phyloP scores from a whole-genome alignment of 257 asterid species.

The Plectranthus barbatus region DNA sequence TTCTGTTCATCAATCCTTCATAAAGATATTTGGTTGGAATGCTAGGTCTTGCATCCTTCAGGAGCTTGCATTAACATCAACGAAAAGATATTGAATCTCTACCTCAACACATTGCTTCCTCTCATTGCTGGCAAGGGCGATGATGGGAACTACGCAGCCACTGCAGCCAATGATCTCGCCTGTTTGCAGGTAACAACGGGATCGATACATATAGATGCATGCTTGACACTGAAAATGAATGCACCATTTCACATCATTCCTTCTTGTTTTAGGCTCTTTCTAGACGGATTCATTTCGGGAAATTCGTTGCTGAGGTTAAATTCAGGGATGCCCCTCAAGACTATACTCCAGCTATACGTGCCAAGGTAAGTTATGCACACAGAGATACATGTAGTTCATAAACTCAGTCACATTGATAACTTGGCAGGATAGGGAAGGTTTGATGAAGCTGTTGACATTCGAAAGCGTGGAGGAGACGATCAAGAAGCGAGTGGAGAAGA shows the following conservation, averaged over 20 bases:
- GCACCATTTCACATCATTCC: neutral
- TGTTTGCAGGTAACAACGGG: slow-evolving; percentile 79
- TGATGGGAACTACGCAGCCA: slow-evolving; percentile 37
- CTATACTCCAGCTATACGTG: slow-evolving; percentile 57
- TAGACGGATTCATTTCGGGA: slow-evolving; percentile 80
- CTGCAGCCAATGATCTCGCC: slow-evolving; percentile 55
- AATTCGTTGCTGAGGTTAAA: slow-evolving; percentile 86
- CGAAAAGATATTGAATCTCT: slow-evolving; percentile 45
- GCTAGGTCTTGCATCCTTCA: slow-evolving; percentile 57
- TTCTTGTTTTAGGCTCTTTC: slow-evolving; percentile 52
- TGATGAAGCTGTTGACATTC: slow-evolving; percentile 69
- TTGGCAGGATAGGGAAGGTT: slow-evolving; percentile 63
- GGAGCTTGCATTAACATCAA: slow-evolving; percentile 62
- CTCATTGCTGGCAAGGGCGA: slow-evolving; percentile 39
- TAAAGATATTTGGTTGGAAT: too few relatives aligned
- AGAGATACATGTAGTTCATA: too few relatives aligned
- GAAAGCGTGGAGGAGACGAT: slow-evolving; percentile 63
- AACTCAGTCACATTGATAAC: too few relatives aligned
- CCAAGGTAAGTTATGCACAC: too few relatives aligned
- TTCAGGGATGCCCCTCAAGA: slow-evolving; percentile 53
- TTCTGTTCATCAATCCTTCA: too few relatives aligned
- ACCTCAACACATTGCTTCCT: slow-evolving; percentile 52
- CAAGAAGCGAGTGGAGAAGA: slow-evolving; percentile 72
- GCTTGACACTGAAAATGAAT: too few relatives aligned
- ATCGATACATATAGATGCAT: too few relatives aligned